phyloP scores from a whole-genome alignment of 75 land plant genomes.

The Cupressus sempervirens region DNA sequence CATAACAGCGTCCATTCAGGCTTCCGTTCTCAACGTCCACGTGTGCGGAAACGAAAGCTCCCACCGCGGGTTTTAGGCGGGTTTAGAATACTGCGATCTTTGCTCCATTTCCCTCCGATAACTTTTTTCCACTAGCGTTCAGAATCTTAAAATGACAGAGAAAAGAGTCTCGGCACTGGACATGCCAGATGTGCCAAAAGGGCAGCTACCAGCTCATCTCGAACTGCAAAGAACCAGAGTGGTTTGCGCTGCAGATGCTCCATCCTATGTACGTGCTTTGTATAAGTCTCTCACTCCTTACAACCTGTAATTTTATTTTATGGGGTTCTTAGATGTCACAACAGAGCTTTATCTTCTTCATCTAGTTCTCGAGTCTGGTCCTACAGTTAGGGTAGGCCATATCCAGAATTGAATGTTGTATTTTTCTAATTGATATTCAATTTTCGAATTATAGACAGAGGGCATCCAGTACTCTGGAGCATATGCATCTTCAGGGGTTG shows the following conservation, averaged over 20 bases:
- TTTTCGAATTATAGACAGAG: slow-evolving; percentile 52
- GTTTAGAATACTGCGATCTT: too few relatives aligned
- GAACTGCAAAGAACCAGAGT: slow-evolving; percentile 87
- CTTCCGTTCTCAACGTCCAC: too few relatives aligned
- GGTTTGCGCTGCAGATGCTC: slow-evolving; percentile 74
- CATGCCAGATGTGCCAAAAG: slow-evolving; percentile 45
- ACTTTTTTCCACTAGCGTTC: too few relatives aligned
- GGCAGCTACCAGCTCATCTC: slow-evolving; percentile 69
- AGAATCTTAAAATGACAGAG: not conserved
- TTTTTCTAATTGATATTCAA: too few relatives aligned
- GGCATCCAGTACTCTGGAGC: slow-evolving; percentile 81
- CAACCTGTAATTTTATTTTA: not conserved
- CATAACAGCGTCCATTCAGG: too few relatives aligned
- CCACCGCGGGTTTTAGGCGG: too few relatives aligned
- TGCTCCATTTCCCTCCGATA: too few relatives aligned
- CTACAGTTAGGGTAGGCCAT: not conserved
- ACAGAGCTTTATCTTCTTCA: not conserved
- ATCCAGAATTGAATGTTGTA: not conserved
- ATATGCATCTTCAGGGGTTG: slow-evolving; percentile 71
- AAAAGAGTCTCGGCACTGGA: slow-evolving; percentile 25
- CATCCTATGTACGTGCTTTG: slow-evolving; percentile 51
- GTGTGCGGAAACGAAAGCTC: too few relatives aligned
- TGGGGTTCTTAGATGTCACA: not conserved
- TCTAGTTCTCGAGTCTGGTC: not conserved
- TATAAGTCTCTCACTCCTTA: not conserved